These are phyloP conservation scores for Rubia peregrina DNA, from an alignment of 305 asterid genomes.

Conservation along the genomic window DNA sequence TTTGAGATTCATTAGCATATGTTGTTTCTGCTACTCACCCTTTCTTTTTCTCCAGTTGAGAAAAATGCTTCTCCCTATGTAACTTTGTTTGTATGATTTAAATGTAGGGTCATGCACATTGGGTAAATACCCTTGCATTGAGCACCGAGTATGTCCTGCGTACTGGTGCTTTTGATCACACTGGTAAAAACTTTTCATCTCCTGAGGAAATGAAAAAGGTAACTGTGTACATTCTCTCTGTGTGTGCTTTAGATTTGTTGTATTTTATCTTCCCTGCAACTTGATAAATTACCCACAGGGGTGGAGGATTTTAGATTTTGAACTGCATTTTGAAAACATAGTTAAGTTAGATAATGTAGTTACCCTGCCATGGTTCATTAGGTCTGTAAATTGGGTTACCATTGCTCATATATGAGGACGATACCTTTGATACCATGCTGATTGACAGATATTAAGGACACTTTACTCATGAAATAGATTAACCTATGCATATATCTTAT, in stretches of 20 bases:
- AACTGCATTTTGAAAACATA: conserved; percentile 1
- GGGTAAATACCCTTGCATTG: conserved; percentile 95
- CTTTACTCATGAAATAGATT: background rate
- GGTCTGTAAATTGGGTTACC: background rate
- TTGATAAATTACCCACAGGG: background rate
- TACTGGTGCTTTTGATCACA: conserved; percentile 94
- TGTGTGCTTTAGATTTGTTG: background rate
- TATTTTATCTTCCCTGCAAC: background rate
- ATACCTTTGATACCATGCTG: background rate
- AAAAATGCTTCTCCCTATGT: background rate
- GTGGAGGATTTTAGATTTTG: background rate
- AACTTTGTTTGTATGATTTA: conserved; percentile 3
- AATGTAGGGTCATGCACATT: conserved; percentile 91
- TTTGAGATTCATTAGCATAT: background rate
- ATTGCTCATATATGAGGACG: background rate
- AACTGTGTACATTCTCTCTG: background rate
- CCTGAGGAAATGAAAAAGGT: conserved; percentile 96
- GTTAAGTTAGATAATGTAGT: background rate
- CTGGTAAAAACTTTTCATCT: conserved; percentile 56
- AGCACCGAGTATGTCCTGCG: conserved; percentile 96
- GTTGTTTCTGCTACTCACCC: background rate
- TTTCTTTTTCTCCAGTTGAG: background rate
- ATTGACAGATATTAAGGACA: background rate
- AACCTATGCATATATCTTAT: background rate
- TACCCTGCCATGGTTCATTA: background rate